Evolutionary conservation across 495 filamentous ascomycete species (phyloP), one percentile per base, ranked within the genome.

Genomic region (Hyphodiscus hymeniophilus): DNA sequence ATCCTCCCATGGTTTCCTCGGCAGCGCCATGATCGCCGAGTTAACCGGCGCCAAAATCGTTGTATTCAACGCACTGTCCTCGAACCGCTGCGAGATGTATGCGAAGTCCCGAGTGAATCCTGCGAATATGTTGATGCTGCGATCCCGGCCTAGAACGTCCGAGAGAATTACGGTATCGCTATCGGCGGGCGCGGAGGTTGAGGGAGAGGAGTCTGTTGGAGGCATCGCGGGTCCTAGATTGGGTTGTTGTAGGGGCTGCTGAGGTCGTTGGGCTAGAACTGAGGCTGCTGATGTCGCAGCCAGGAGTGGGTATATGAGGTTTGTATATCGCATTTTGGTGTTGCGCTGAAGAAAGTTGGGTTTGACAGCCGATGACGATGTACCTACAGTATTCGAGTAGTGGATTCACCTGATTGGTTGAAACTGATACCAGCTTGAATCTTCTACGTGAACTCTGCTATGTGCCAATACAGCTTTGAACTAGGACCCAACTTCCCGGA

Each of bases 1-100:
- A 52, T 94, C 81, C 56, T 98, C 91, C 92, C 92, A 98, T 2
- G 92, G 92, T 60, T 97, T 97, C 47, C 86, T 72, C 0, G 89
- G 88, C 32, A 97, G 71, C 1, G 65, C 74, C 54, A 82, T 82
- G 51, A 98, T 78, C 1, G 79, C 88, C 32, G 76, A 79, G 64
- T 98, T 97, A 5, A 82, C 63, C 1, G 92, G 94, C 1, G 92
- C 92, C 0, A 98, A 75, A 21, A 98, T 85, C 0, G 94, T 98
- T 10, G 89, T 84, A 59, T 95, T 95, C 45, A 74, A 62, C 0
- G 70, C 58, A 1, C 67, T 63, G 62, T 89, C 77, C 50, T 86
- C 79, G 7, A 98, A 72, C 1, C 86, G 87, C 15, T 71, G 70
- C 11, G 79, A 72, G 32, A 94, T 74, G 28, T 72, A 67, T 32